These are phyloP conservation scores for Candolleomyces aberdarensis DNA, from an alignment of 768 basidiomycete species.

Conservation along the genomic window DNA sequence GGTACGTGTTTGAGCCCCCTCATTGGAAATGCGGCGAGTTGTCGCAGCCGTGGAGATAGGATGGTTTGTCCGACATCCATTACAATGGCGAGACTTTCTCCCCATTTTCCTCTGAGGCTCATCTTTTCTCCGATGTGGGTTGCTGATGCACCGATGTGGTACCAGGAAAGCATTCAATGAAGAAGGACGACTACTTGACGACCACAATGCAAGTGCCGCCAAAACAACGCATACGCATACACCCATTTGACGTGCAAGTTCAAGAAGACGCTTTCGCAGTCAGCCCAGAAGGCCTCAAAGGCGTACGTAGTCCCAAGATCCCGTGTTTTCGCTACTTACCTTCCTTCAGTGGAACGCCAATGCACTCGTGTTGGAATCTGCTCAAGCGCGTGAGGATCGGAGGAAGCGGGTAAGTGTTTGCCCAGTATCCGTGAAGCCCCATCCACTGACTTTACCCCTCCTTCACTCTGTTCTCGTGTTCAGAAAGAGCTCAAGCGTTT, in stretches of 20 bases:
- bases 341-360: slow-evolving; percentile 61
- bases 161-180: slow-evolving; percentile 74
- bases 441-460: slow-evolving; percentile 2
- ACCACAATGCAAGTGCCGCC: slow-evolving; percentile 66
- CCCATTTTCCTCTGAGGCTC: neutral
- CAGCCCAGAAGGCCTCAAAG: slow-evolving; percentile 69
- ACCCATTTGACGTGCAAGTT: slow-evolving; percentile 60
- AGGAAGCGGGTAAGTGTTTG: slow-evolving; percentile 63
- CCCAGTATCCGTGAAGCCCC: neutral
- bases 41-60: slow-evolving; percentile 9
- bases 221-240: slow-evolving; percentile 64
- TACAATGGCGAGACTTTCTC: neutral
- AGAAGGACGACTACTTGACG: slow-evolving; percentile 72
- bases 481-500: slow-evolving; percentile 75
- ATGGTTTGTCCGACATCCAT: neutral
- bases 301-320: slow-evolving; percentile 44
- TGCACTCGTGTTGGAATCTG: slow-evolving; percentile 59
- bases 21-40: slow-evolving; percentile 1
- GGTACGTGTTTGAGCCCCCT: slow-evolving; percentile 40
- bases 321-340: slow-evolving; percentile 5
- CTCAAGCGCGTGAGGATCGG: slow-evolving; percentile 74
- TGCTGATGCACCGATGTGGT: neutral
- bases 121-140: neutral
- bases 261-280: slow-evolving; percentile 73
- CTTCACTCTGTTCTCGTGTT: slow-evolving; percentile 6